phyloP scores from a whole-genome alignment of 805 yeast species.

The Cyberlindnera sargentensis region DNA sequence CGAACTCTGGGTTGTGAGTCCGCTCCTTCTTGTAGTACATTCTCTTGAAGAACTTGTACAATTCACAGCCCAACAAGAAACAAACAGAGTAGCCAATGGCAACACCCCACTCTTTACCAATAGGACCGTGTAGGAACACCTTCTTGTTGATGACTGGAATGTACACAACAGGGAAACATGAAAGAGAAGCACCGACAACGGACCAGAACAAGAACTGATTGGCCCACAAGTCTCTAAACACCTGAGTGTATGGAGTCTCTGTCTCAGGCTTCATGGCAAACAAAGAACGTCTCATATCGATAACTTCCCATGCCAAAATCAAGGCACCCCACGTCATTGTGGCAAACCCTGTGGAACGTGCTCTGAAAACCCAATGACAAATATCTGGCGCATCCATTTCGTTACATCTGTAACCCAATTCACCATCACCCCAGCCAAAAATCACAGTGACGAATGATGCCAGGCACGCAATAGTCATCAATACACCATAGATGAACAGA shows the following conservation, averaged over 20 bases:
- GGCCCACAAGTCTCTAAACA: constrained; percentile 58
- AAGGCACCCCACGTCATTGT: constrained; percentile 85
- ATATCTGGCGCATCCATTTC: constrained; percentile 28
- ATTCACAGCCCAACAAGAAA: constrained; percentile 56
- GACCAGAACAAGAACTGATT: constrained; percentile 83
- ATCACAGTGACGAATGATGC: constrained; percentile 56
- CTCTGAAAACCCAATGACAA: constrained; percentile 62
- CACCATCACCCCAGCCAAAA: constrained; percentile 61
- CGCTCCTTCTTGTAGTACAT: constrained; percentile 33
- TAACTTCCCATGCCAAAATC: constrained; percentile 78
- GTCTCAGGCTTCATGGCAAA: constrained; percentile 65
- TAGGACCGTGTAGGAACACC: constrained; percentile 68
- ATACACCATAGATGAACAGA: constrained; percentile 64
- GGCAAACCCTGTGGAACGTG: constrained; percentile 72
- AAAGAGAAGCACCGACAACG: constrained; percentile 56
- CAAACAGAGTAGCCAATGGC: constrained; percentile 51
- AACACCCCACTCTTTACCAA: constrained; percentile 77
- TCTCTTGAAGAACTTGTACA: constrained; percentile 64
- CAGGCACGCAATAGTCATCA: constrained; percentile 68
- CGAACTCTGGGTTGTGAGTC: constrained; percentile 52
- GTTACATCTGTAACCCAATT: constrained; percentile 63
- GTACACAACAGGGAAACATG: constrained; percentile 77
- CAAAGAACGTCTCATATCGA: constrained; percentile 62
- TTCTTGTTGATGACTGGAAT: constrained; percentile 79
- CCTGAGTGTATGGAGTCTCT: constrained; percentile 47